These are phyloP conservation scores for Plenodomus biglobosus DNA, from an alignment of 2,329 filamentous ascomycete genomes.

Conservation along the genomic window DNA sequence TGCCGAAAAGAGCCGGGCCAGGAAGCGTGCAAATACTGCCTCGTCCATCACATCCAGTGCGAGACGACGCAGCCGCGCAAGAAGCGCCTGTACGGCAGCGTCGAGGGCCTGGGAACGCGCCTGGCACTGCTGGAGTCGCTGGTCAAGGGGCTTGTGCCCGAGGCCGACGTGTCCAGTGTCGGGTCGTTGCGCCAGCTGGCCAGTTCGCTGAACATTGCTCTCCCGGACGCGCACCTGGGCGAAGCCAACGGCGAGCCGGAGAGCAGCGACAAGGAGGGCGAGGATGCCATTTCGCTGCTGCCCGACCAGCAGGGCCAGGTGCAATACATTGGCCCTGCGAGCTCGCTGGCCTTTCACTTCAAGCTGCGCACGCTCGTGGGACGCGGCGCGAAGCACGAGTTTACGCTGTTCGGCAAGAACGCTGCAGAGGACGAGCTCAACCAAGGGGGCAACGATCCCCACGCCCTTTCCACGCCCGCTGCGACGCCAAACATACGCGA, in stretches of 20 bases:
- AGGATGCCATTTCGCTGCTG: slow-evolving; percentile 41
- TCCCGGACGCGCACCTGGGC: slow-evolving; percentile 34
- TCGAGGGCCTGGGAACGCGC: slow-evolving; percentile 47
- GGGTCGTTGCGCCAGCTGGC: slow-evolving; percentile 47
- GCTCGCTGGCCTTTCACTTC: slow-evolving; percentile 48
- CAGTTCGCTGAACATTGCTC: slow-evolving; percentile 44
- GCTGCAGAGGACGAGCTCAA: slow-evolving; percentile 37
- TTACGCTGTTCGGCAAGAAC: slow-evolving; percentile 48
- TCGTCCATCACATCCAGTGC: slow-evolving; percentile 47
- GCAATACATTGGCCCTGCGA: slow-evolving; percentile 50
- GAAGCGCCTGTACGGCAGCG: slow-evolving; percentile 49
- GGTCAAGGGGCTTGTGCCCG: slow-evolving; percentile 49
- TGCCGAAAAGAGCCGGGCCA: slow-evolving; percentile 46
- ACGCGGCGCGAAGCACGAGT: slow-evolving; percentile 35
- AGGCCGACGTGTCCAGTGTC: slow-evolving; percentile 47
- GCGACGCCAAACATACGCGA: slow-evolving; percentile 21
- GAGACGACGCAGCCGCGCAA: slow-evolving; percentile 50
- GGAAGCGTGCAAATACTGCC: slow-evolving; percentile 48
- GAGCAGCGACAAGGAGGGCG: slow-evolving; percentile 29
- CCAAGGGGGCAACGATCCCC: slow-evolving; percentile 20
- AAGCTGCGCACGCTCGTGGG: slow-evolving; percentile 46
- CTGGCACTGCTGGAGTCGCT: slow-evolving; percentile 49
- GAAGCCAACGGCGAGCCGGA: slow-evolving; percentile 19
- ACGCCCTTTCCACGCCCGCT: slow-evolving; percentile 23
- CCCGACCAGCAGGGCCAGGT: slow-evolving; percentile 50